Percentiles rank a stretch among this genome's conserved stretches.
These are phyloP conservation scores for Shiraia bambusicola DNA, from an alignment of 2,329 filamentous ascomycete genomes.

Conservation along the genomic window DNA sequence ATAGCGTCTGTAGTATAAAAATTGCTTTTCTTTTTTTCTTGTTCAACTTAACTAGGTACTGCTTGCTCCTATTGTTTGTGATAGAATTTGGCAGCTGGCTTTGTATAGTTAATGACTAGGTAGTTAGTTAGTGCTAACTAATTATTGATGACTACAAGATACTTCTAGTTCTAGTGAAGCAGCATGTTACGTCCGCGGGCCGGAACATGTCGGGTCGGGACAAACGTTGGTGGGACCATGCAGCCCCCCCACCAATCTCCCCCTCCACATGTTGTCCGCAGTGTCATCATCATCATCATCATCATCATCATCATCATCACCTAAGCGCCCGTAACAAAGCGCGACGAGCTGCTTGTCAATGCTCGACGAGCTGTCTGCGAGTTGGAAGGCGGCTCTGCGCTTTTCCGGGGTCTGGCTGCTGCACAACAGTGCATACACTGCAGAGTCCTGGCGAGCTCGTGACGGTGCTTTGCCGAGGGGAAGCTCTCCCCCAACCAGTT, in stretches of 20 bases:
- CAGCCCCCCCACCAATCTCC: constrained; percentile 24
- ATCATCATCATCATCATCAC: constrained; percentile 22
- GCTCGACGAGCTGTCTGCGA: constrained; percentile 1
- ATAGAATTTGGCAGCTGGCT: too few relatives aligned
- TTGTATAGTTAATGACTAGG: not conserved
- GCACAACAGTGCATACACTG: constrained; percentile 4
- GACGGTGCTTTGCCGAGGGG: constrained; percentile 38
- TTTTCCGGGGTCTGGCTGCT: constrained; percentile 5
- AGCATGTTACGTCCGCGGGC: constrained; percentile 23
- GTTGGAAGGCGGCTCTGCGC: not conserved
- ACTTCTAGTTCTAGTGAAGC: not conserved
- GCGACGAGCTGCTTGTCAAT: constrained; percentile 10
- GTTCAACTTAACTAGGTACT: not conserved
- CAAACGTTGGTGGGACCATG: constrained; percentile 17
- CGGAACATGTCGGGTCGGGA: constrained; percentile 29
- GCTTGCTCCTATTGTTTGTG: not conserved
- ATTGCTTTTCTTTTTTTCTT: constrained; percentile 15
- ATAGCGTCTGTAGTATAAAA: constrained; percentile 35
- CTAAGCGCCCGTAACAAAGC: constrained; percentile 29
- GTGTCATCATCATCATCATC: too few relatives aligned
- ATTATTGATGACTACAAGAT: not conserved
- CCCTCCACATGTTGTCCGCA: constrained; percentile 11
- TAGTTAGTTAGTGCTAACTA: not conserved
- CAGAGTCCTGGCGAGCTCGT: constrained; percentile 30
- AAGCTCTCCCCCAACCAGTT: constrained; percentile 28